Evolutionary conservation across 2,329 filamentous ascomycete species (phyloP), one percentile per base, ranked within the genome.

Genomic region (Sclerotinia subarctica): DNA sequence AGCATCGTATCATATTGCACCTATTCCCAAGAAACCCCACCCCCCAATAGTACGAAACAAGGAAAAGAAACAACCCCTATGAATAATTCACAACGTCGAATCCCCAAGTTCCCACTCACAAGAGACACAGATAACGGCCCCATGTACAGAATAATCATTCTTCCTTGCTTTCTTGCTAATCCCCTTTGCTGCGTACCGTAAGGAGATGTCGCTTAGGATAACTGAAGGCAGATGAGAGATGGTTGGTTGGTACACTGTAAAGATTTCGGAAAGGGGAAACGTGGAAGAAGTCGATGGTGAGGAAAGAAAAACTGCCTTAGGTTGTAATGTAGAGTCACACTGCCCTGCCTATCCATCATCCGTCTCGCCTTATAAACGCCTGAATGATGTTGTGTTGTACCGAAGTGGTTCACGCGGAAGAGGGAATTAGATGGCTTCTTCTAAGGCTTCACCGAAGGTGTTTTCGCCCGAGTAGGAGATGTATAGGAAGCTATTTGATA

Each of bases 401-500:
- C 38, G 52, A 66, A 56, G 44, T 47, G 42, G 15, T n/a, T 32
- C 26, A 47, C 19, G 59, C 32, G 38, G 42, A 47, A 49, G 64
- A 51, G n/a, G 44, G 35, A 49, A n/a, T 67, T 67, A 67, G 51
- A 53, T 63, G 47, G 29, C 51, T 53, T 67, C 65, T 63, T 67
- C 65, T 21, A 67, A 29, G 26, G 58, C 38, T 54, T 54, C 57
- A 78, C 95, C 95, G 78, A 99, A 99, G 67, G 95, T 99, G 86
- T 98, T 99, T 88, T 98, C 95, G 82, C 95, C 95, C 63, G 94
- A 98, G 86, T 89, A 91, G 85, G 94, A 98, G 83, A 99, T 99
- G 85, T 99, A 99, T 70, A 99, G 86, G 85, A 98, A 77, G 46
- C 76, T 77, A 62, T 72, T 62, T 32, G 32, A 62, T 69, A 26